phyloP scores from a whole-genome alignment of 1,284 basidiomycete genomes.

The Irpex sp. region DNA sequence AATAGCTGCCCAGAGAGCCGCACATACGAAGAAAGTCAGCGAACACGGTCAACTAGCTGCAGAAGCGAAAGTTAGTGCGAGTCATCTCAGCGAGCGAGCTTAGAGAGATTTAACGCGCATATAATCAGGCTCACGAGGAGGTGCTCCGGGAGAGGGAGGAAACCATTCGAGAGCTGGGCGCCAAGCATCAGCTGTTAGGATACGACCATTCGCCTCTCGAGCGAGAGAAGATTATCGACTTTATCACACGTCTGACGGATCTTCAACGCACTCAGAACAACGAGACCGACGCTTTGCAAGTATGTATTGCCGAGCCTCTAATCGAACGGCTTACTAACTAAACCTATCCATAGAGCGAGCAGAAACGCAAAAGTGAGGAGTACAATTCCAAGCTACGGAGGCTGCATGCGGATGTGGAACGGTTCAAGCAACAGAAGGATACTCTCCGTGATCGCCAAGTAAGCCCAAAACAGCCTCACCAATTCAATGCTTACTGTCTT shows the following conservation, averaged over 20 bases:
- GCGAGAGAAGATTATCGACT: conserved; percentile 66
- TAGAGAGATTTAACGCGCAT: conserved; percentile 2
- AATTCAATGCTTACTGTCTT: neutral
- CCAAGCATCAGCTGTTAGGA: conserved; percentile 71
- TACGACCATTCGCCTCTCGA: conserved; percentile 67
- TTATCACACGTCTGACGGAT: conserved; percentile 60
- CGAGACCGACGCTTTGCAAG: conserved; percentile 62
- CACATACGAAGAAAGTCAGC: conserved; percentile 54
- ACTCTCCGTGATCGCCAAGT: conserved; percentile 63
- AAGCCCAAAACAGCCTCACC: conserved; percentile 17
- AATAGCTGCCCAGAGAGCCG: conserved; percentile 44
- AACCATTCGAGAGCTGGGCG: conserved; percentile 68
- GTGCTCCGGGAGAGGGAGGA: conserved; percentile 75
- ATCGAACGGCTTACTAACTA: conserved; percentile 5
- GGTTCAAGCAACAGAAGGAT: conserved; percentile 49
- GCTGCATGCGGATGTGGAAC: conserved; percentile 51
- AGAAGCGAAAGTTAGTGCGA: conserved; percentile 53
- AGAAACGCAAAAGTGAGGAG: conserved; percentile 50
- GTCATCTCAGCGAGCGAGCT: neutral
- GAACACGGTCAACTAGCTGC: conserved; percentile 61
- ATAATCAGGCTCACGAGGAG: conserved; percentile 64
- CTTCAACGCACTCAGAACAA: conserved; percentile 50
- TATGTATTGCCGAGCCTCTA: conserved; percentile 22
- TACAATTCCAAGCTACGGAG: conserved; percentile 52
- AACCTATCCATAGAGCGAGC: conserved; percentile 39